Conservation (phyloP, 192 early-diverging fungal genomes). For the Rhizophagus sp. region DNA sequence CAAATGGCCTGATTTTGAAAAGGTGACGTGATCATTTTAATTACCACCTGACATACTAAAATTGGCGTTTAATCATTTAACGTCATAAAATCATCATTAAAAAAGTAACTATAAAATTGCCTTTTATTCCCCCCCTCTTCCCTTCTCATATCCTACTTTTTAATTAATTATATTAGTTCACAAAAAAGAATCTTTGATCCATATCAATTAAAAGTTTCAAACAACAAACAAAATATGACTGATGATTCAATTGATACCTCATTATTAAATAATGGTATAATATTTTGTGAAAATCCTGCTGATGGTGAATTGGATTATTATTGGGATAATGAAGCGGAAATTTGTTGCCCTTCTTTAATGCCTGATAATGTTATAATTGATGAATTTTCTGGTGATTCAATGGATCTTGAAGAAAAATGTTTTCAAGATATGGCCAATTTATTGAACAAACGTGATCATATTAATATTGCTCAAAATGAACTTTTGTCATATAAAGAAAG, state of each 20-base stretch:
- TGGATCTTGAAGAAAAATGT: neutral
- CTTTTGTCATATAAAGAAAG: neutral
- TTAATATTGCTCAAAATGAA: neutral
- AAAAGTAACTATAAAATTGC: too few relatives aligned
- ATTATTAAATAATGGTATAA: neutral
- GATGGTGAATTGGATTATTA: slow-evolving; percentile 1
- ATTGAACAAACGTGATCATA: neutral
- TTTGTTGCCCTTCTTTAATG: slow-evolving; percentile 1
- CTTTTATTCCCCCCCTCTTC: too few relatives aligned
- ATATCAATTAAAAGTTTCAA: too few relatives aligned
- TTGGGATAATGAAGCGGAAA: neutral
- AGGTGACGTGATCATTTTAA: too few relatives aligned
- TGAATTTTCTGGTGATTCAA: slow-evolving; percentile 1
- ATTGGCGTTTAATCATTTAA: too few relatives aligned
- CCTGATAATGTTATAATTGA: neutral
- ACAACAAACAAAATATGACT: neutral
- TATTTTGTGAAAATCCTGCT: neutral
- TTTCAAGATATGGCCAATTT: neutral
- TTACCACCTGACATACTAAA: too few relatives aligned
- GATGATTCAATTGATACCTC: slow-evolving; percentile 13
- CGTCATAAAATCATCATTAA: too few relatives aligned
- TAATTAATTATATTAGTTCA: too few relatives aligned
- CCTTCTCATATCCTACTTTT: too few relatives aligned
- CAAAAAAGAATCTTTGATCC: too few relatives aligned
- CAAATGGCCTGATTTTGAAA: too few relatives aligned